Evolutionary conservation across 1,284 basidiomycete genomes (phyloP).

Genomic region (Cystobasidium pallidum): DNA sequence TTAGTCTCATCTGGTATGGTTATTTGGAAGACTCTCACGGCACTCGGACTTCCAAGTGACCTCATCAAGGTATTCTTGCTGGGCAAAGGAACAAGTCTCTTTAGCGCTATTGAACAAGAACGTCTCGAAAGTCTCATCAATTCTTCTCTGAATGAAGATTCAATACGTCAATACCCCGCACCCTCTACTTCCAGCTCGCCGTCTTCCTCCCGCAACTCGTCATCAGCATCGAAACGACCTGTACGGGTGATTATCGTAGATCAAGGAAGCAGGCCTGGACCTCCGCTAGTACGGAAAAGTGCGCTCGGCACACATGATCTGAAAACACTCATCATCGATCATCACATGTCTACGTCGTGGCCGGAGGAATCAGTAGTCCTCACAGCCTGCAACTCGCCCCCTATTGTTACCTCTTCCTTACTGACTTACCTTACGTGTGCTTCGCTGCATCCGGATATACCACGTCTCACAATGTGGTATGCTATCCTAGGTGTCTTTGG

Average conservation of each 20-base stretch:
- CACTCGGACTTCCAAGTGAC: conserved; percentile 47
- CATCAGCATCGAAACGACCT: conserved; percentile 3
- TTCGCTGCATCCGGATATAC: conserved; percentile 39
- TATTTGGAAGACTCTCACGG: conserved; percentile 47
- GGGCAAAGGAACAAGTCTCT: conserved; percentile 47
- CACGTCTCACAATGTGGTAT: conserved; percentile 39
- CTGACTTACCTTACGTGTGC: conserved; percentile 48
- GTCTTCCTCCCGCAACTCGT: neutral
- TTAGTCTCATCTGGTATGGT: conserved; percentile 41
- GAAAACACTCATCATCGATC: conserved; percentile 50
- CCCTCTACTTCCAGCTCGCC: conserved; percentile 8
- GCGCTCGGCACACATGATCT: conserved; percentile 27
- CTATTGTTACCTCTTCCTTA: conserved; percentile 51
- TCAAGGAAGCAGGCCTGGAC: conserved; percentile 50
- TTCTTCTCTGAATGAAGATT: neutral
- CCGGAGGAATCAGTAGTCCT: conserved; percentile 45
- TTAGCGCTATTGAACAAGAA: conserved; percentile 41
- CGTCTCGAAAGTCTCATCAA: conserved; percentile 42
- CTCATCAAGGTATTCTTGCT: conserved; percentile 48
- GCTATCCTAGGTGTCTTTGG: conserved; percentile 50
- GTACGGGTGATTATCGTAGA: conserved; percentile 49
- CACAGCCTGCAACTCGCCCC: conserved; percentile 48
- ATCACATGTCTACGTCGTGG: conserved; percentile 49
- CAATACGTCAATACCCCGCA: neutral
- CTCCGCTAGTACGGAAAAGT: conserved; percentile 45